phyloP scores from a whole-genome alignment of 1,284 basidiomycete genomes.

The Tremellales sp. region DNA sequence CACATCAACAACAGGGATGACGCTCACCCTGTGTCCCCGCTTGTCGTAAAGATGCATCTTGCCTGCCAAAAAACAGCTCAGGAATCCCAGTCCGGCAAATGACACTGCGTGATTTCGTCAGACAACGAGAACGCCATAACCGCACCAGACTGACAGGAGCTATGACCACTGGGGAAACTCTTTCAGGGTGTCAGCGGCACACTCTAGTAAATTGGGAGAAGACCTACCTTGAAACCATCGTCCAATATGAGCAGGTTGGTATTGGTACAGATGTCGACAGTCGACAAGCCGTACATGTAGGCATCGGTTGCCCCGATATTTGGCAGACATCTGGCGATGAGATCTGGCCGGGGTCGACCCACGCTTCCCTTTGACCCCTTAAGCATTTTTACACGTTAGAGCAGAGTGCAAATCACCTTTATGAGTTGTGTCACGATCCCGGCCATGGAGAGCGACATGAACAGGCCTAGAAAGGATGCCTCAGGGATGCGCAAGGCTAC shows the following conservation, averaged over 20 bases:
- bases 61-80: conserved; percentile 82
- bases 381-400: neutral
- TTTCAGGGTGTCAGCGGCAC: conserved; percentile 4
- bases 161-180: conserved; percentile 89
- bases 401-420: conserved; percentile 58
- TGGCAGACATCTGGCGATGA: conserved; percentile 81
- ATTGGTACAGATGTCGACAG: conserved; percentile 73
- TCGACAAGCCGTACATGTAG: conserved; percentile 69
- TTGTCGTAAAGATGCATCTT: conserved; percentile 88
- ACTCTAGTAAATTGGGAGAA: neutral
- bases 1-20: neutral
- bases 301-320: conserved; percentile 58
- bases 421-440: conserved; percentile 77
- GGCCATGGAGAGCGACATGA: conserved; percentile 66
- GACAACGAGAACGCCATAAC: neutral
- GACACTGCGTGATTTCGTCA: conserved; percentile 58
- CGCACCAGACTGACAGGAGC: conserved; percentile 30
- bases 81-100: conserved; percentile 87
- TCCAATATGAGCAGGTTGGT: conserved; percentile 58
- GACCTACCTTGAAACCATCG: conserved; percentile 71
- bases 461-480: conserved; percentile 55
- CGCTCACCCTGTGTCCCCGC: conserved; percentile 67
- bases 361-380: conserved; percentile 51
- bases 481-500: neutral
- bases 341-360: conserved; percentile 81